Conservation (phyloP, 257 asterid species). For the Solanum clarkiae region DNA sequence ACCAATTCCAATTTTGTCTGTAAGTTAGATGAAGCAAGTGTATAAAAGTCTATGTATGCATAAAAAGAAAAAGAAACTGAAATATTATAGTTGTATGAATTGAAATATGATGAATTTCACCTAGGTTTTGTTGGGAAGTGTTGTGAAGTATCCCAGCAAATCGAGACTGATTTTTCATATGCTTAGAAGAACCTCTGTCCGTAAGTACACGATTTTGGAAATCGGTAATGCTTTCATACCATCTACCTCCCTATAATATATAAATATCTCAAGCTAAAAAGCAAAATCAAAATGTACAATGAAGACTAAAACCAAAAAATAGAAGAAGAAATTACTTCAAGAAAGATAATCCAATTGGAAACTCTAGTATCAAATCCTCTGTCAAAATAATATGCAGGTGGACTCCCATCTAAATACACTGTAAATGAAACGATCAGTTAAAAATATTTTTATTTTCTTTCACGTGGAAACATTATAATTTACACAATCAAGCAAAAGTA, state of each 20-base stretch:
- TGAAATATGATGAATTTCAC: constrained; percentile 7
- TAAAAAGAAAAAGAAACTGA: background rate
- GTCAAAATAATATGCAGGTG: background rate
- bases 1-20: background rate
- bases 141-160: constrained; percentile 68
- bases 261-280: background rate
- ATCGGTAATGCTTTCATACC: background rate
- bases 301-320: background rate
- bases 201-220: background rate
- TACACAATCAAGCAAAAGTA: background rate
- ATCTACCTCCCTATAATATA: background rate
- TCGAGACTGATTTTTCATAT: constrained; percentile 19
- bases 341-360: background rate
- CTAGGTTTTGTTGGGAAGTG: constrained; percentile 45
- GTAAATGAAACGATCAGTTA: background rate
- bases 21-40: background rate
- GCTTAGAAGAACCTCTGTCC: background rate
- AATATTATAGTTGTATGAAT: background rate
- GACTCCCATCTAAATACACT: background rate
- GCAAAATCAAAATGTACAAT: background rate
- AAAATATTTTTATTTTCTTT: background rate
- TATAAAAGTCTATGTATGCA: background rate
- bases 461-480: background rate
- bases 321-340: background rate
- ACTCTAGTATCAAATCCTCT: background rate